These are phyloP conservation scores for Hypoxylon sp. DNA, from an alignment of 2,329 filamentous ascomycete species.

Conservation along the genomic window DNA sequence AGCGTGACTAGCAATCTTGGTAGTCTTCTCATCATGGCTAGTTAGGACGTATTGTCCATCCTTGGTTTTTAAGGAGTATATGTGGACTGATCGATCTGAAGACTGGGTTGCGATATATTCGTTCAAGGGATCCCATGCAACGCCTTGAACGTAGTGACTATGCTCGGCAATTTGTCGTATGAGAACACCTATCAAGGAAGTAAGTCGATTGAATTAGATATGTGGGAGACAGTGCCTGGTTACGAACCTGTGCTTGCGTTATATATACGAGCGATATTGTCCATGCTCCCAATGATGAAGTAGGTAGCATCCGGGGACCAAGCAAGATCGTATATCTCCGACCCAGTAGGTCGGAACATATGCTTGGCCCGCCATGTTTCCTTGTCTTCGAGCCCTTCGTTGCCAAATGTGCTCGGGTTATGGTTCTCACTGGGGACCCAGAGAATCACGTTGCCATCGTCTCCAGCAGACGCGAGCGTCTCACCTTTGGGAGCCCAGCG, in stretches of 20 bases:
- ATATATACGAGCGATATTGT: conserved; percentile 97
- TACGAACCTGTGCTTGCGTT: conserved; percentile 81
- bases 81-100: conserved; percentile 96
- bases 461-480: conserved; percentile 92
- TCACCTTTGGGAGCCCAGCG: conserved; percentile 96
- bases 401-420: conserved; percentile 78
- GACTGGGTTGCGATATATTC: conserved; percentile 99
- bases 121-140: conserved; percentile 97
- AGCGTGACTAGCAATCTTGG: conserved; percentile 82
- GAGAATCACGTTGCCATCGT: conserved; percentile 96
- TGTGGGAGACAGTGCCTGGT: conserved; percentile 36
- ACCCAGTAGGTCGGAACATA: conserved; percentile 95
- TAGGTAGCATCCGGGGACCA: conserved; percentile 98
- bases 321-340: conserved; percentile 97
- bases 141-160: conserved; percentile 93
- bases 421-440: conserved; percentile 91
- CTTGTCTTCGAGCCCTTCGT: conserved; percentile 90
- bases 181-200: conserved; percentile 44
- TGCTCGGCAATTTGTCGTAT: conserved; percentile 53
- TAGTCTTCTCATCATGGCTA: conserved; percentile 74
- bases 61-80: conserved; percentile 96
- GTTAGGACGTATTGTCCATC: conserved; percentile 91
- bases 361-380: conserved; percentile 97
- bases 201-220: conserved; percentile 4
- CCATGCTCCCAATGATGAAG: conserved; percentile 99